Conservation (phyloP, 805 yeast species). For the Metschnikowia matae region DNA sequence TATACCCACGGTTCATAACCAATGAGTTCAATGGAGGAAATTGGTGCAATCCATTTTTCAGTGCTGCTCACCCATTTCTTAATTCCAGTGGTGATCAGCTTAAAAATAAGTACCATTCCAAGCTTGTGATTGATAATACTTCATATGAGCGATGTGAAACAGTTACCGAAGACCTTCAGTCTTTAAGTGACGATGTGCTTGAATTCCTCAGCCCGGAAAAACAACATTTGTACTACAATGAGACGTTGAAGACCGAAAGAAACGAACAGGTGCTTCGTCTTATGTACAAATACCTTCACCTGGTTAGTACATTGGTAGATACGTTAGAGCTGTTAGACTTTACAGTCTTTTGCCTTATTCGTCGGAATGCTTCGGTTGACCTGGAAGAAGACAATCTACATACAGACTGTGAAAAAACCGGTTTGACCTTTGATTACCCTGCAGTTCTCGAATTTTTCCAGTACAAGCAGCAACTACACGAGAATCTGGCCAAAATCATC, state of each 20-base stretch:
- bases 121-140: constrained; percentile 48
- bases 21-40: constrained; percentile 75
- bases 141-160: constrained; percentile 37
- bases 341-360: constrained; percentile 46
- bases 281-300: constrained; percentile 50
- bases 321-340: constrained; percentile 59
- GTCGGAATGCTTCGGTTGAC: constrained; percentile 23
- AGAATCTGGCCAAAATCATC: constrained; percentile 51
- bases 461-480: constrained; percentile 68
- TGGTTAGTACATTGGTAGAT: constrained; percentile 47
- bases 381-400: neutral
- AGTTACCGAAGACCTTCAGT: constrained; percentile 35
- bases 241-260: constrained; percentile 34
- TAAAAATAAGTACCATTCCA: constrained; percentile 39
- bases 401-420: constrained; percentile 5
- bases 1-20: constrained; percentile 63
- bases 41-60: constrained; percentile 67
- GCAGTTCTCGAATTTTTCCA: constrained; percentile 67
- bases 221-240: constrained; percentile 36
- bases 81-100: constrained; percentile 43
- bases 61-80: constrained; percentile 32
- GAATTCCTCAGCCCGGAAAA: constrained; percentile 34
- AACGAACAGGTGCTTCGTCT: constrained; percentile 51
- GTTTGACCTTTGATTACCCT: constrained; percentile 45
- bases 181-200: constrained; percentile 40